phyloP scores from a whole-genome alignment of 1,139 yeast species.

The Pichia sp. region DNA sequence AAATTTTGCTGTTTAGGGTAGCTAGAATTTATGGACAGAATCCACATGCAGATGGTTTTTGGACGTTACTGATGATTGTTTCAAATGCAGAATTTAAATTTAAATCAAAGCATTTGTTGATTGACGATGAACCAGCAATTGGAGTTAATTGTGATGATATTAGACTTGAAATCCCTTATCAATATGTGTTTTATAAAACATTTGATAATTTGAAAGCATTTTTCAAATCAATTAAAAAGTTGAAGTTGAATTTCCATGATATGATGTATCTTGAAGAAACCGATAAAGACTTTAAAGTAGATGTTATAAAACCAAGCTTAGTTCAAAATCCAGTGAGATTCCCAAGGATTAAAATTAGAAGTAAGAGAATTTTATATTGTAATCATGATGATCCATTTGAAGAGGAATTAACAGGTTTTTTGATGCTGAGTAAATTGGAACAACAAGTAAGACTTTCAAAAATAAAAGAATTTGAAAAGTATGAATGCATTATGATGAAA shows the following conservation, averaged over 20 bases:
- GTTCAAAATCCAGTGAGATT: constrained; percentile 30
- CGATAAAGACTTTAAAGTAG: constrained; percentile 26
- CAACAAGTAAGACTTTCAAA: constrained; percentile 63
- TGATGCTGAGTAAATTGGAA: constrained; percentile 65
- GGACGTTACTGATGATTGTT: constrained; percentile 26
- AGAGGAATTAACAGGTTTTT: constrained; percentile 61
- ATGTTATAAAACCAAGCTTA: constrained; percentile 31
- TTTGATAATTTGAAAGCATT: constrained; percentile 61
- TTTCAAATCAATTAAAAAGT: constrained; percentile 50
- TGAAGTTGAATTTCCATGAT: constrained; percentile 41
- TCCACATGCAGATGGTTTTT: constrained; percentile 21
- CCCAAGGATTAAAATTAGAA: constrained; percentile 48
- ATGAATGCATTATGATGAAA: constrained; percentile 32
- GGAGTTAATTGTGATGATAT: constrained; percentile 20
- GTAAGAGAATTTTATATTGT: constrained; percentile 44
- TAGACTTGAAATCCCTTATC: constrained; percentile 30
- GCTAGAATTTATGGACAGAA: constrained; percentile 26
- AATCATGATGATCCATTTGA: constrained; percentile 91
- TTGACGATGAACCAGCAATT: constrained; percentile 12
- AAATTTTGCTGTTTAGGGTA: constrained; percentile 19
- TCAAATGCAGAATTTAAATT: constrained; percentile 17
- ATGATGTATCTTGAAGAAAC: constrained; percentile 31
- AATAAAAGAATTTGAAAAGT: constrained; percentile 38
- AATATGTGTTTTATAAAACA: constrained; percentile 40
- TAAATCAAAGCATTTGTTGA: constrained; percentile 2